Conservation (phyloP, 2,329 filamentous ascomycete species). For the Aspergillus spinulosporus region DNA sequence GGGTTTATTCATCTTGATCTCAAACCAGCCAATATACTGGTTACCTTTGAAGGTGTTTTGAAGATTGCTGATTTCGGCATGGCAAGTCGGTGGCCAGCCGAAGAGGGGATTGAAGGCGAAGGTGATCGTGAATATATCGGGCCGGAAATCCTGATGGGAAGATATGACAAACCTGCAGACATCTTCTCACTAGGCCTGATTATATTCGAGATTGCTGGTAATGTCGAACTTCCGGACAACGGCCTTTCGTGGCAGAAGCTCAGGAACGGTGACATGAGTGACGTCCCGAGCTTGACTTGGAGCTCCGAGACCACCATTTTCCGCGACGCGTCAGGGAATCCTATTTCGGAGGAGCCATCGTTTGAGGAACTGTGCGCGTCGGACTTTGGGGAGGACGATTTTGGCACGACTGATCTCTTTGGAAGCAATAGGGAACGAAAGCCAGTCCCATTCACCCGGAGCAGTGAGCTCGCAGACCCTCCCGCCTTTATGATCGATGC, state of each 20-base stretch:
- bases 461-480: conserved; percentile 65
- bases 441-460: conserved; percentile 38
- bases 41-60: conserved; percentile 65
- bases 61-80: conserved; percentile 70
- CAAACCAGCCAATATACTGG: conserved; percentile 66
- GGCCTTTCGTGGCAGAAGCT: conserved; percentile 88
- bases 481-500: conserved; percentile 85
- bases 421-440: conserved; percentile 28
- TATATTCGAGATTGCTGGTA: conserved; percentile 90
- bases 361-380: conserved; percentile 47
- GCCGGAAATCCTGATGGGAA: conserved; percentile 83
- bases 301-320: conserved; percentile 68
- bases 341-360: conserved; percentile 51
- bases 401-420: conserved; percentile 40
- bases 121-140: conserved; percentile 96
- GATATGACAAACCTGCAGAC: conserved; percentile 87
- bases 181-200: conserved; percentile 93
- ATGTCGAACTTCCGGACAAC: conserved; percentile 91
- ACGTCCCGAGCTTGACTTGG: conserved; percentile 84
- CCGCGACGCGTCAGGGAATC: conserved; percentile 73
- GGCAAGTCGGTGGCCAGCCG: conserved; percentile 75
- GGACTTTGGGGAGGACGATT: conserved; percentile 47
- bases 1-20: conserved; percentile 73
- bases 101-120: conserved; percentile 78
- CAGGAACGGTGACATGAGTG: conserved; percentile 82